Evolutionary conservation across 768 basidiomycete species (phyloP).

Genomic region (Boletus barrowsii): DNA sequence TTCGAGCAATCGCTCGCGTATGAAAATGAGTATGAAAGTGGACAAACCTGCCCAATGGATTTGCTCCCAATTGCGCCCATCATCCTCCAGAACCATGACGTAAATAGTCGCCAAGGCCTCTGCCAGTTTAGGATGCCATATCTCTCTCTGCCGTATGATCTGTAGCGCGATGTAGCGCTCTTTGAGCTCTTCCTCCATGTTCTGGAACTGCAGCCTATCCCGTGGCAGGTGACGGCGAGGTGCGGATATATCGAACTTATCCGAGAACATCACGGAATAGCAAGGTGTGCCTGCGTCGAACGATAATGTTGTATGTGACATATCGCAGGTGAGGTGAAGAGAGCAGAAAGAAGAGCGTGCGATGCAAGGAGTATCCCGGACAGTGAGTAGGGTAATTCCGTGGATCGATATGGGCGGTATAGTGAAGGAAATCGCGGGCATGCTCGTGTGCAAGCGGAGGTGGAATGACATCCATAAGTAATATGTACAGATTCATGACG

Average conservation of each 20-base stretch:
- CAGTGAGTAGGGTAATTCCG: conserved; percentile 33
- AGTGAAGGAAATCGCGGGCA: conserved; percentile 33
- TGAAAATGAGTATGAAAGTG: conserved; percentile 37
- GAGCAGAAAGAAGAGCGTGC: conserved; percentile 34
- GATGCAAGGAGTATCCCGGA: conserved; percentile 27
- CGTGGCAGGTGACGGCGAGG: conserved; percentile 38
- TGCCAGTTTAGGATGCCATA: conserved; percentile 36
- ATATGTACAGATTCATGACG: conserved; percentile 25
- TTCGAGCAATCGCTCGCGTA: conserved; percentile 40
- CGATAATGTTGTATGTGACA: conserved; percentile 26
- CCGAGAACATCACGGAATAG: conserved; percentile 39
- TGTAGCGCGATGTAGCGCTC: conserved; percentile 45
- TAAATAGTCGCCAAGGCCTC: conserved; percentile 53
- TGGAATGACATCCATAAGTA: conserved; percentile 14
- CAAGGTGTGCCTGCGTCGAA: conserved; percentile 29
- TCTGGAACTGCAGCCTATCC: conserved; percentile 22
- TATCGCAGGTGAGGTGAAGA: conserved; percentile 35
- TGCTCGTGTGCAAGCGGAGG: conserved; percentile 20
- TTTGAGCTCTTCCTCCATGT: conserved; percentile 43
- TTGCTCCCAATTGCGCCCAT: conserved; percentile 46
- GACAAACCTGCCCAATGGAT: conserved; percentile 44
- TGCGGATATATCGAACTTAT: conserved; percentile 48
- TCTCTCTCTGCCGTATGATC: conserved; percentile 37
- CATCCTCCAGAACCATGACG: conserved; percentile 57
- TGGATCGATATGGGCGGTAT: conserved; percentile 36